phyloP scores from a whole-genome alignment of 306 rosid genomes.

The Gleditsia sinensis region DNA sequence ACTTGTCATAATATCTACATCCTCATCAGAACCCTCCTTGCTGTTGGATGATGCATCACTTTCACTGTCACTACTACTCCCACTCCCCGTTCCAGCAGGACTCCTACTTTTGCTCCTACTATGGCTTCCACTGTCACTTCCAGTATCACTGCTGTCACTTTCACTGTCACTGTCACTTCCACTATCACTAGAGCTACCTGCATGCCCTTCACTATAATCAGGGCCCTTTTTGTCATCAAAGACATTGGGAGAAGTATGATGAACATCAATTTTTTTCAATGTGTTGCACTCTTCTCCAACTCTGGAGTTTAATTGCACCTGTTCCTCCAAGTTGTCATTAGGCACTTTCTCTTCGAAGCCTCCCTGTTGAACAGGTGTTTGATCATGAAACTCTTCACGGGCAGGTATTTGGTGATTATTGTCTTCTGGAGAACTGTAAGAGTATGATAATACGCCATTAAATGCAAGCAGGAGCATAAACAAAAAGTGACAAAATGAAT shows the following conservation, averaged over 20 bases:
- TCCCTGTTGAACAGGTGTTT: conserved; percentile 51
- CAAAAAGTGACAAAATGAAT: not conserved
- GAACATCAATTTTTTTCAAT: conserved; percentile 50
- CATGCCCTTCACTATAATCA: conserved; percentile 68
- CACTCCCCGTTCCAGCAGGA: conserved; percentile 74
- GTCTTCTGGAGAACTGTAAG: conserved; percentile 80
- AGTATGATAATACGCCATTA: conserved; percentile 14
- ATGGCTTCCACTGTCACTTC: conserved; percentile 85
- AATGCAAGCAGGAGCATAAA: conserved; percentile 29
- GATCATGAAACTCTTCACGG: conserved; percentile 60
- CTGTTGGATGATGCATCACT: conserved; percentile 90
- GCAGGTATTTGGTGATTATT: conserved; percentile 54
- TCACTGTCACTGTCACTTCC: conserved; percentile 90
- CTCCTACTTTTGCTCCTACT: conserved; percentile 84
- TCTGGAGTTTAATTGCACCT: conserved; percentile 43
- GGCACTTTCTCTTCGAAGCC: conserved; percentile 58
- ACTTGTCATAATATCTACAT: conserved; percentile 95
- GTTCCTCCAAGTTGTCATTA: conserved; percentile 53
- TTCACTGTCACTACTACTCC: conserved; percentile 92
- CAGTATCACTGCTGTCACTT: conserved; percentile 89
- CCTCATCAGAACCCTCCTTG: conserved; percentile 92
- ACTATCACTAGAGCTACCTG: conserved; percentile 79
- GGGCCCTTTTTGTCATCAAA: conserved; percentile 67
- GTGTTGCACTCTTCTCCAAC: conserved; percentile 57
- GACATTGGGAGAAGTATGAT: conserved; percentile 63